Base-by-base conservation (phyloP, 23 red algal genomes). In the Gracilaria gracilis region DNA sequence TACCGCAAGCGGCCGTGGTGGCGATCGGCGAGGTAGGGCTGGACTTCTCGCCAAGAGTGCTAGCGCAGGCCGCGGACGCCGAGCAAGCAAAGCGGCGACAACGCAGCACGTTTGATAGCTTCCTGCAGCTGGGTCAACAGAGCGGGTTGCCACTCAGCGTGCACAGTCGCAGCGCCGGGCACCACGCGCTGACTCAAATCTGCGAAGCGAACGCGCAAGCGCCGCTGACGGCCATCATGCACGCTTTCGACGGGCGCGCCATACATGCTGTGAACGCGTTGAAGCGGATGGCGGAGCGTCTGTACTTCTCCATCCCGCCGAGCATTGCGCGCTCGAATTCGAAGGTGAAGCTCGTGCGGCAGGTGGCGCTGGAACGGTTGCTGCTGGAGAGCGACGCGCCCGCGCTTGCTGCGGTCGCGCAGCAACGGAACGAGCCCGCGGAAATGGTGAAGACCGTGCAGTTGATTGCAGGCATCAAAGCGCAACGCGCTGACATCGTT, bases 1-100 rank as follows among this genome's bases (percentile, higher is more conserved):
- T 85, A 44, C 24, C 73, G 7, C 69, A 89, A 57, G 28, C 67
- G 24, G 0, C 80, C 16, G 48, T 87, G 13, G 82, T 94, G 15
- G 91, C 91, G 4, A 80, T 94, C 73, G 91, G 91, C 8, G 91
- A 94, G 53, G 82, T 94, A 9, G 91, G 91, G 17, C 91, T 94
- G 40, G 91, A 94, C 75, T 86, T 79, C 57, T 87, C 91, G 4
- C 91, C 91, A 19, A 82, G 72, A 7, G 91, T 94, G 19, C 61
- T 94, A 1, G 65, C 91, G 15, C 83, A 58, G 16, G 65, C 64
- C 23, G 4, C 91, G 12, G 0, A 61, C 17, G 38, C 51, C 2
- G 65, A 59, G 33, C 8, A 57, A 34, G 80, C 82, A 20, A 75
- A 79, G 53, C 67, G 40, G 23, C 6, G 35, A 28, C 91, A 94